Evolutionary conservation across 2,329 filamentous ascomycete species (phyloP).

Genomic region (Cordyceps farinosa): DNA sequence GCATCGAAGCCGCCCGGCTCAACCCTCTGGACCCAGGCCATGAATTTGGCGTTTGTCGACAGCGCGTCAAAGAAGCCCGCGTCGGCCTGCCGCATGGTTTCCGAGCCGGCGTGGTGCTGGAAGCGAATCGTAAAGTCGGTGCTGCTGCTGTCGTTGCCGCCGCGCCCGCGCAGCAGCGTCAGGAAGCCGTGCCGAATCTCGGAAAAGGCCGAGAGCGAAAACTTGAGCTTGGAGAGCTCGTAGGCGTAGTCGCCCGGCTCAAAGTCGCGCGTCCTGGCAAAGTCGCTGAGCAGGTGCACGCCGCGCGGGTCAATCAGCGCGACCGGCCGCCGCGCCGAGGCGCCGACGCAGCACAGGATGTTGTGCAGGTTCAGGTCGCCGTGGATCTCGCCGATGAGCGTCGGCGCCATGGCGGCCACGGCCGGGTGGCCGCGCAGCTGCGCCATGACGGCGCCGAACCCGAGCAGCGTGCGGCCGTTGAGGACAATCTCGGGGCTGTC

Average conservation of each 20-base stretch:
- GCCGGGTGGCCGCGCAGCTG: neutral
- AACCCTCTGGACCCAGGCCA: slow-evolving; percentile 8
- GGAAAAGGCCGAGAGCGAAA: slow-evolving; percentile 13
- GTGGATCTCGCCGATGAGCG: slow-evolving; percentile 11
- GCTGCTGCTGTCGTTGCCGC: neutral
- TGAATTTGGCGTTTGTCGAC: neutral
- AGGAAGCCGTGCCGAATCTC: slow-evolving; percentile 12
- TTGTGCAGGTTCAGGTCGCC: slow-evolving; percentile 16
- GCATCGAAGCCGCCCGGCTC: slow-evolving; percentile 8
- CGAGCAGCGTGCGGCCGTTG: slow-evolving; percentile 7
- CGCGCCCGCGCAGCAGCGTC: neutral
- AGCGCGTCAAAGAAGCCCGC: slow-evolving; percentile 8
- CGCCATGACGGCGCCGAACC: slow-evolving; percentile 4
- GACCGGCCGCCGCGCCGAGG: neutral
- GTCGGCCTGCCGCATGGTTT: slow-evolving; percentile 7
- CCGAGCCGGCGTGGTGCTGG: slow-evolving; percentile 7
- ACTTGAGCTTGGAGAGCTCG: slow-evolving; percentile 13
- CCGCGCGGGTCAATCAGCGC: slow-evolving; percentile 16
- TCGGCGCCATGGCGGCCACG: neutral
- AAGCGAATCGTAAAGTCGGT: slow-evolving; percentile 3
- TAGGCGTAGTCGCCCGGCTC: slow-evolving; percentile 15
- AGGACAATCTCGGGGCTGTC: slow-evolving; percentile 7
- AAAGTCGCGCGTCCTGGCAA: slow-evolving; percentile 10
- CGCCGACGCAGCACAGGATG: slow-evolving; percentile 9
- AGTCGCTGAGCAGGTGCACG: slow-evolving; percentile 15